Base-by-base conservation (phyloP, 75 land plant species). In the Isoetes taiwanensis region DNA sequence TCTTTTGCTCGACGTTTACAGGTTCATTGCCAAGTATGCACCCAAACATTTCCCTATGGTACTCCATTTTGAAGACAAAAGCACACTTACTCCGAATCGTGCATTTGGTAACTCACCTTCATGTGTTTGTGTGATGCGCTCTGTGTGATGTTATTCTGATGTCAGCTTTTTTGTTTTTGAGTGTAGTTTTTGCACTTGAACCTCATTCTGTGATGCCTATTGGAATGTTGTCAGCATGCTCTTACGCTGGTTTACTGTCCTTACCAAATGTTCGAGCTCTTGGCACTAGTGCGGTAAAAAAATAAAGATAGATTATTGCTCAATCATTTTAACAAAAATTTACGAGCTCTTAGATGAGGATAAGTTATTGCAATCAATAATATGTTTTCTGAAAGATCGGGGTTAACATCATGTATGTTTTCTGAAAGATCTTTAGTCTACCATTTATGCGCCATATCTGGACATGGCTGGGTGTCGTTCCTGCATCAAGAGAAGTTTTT, bases 391-490 rank as follows among this genome's bases (percentile, higher is more conserved):
- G n/a, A n/a, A n/a, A n/a, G n/a, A n/a, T n/a, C n/a, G n/a, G n/a
- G n/a, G n/a, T n/a, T n/a, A n/a, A n/a, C n/a, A n/a, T n/a, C n/a
- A n/a, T n/a, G n/a, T n/a, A n/a, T n/a, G n/a, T n/a, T n/a, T n/a
- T n/a, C n/a, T n/a, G n/a, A n/a, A n/a, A 46, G 50, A 23, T 46
- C 21, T 46, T 46, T 46, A 23, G 8, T 6, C 16, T 23, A 19
- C 50, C 50, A 8, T 19, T 46, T 4, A 16, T 46, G 50, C 6
- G 50, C 5, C 50, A 46, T n/a, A 16, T 46, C 6, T 46, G 50
- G 50, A 46, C 50, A n/a, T 46, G 50, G 50, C 50, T 46, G 5
- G 50, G 50, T 46, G 25, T 46, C 19, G 50, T 46, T 46, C 50
- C 50, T 46, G 50, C 50, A 5, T 46, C 50, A 4, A 16, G 50